These are phyloP conservation scores for Hypoxylon intermedium DNA, from an alignment of 495 filamentous ascomycete species.

Conservation along the genomic window DNA sequence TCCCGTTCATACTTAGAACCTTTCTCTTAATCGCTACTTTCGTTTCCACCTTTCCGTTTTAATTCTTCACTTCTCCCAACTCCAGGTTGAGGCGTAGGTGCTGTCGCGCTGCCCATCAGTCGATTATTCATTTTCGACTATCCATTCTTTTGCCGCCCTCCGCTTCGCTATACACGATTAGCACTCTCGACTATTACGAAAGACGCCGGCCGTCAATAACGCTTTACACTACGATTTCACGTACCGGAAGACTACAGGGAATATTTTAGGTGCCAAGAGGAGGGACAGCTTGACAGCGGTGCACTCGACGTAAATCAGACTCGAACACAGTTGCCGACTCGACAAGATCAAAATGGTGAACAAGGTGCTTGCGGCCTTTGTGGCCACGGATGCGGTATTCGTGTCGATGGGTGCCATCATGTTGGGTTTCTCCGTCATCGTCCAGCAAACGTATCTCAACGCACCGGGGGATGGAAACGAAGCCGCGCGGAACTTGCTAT, in stretches of 20 bases:
- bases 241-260: constrained; percentile 29
- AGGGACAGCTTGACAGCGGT: constrained; percentile 10
- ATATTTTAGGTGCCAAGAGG: constrained; percentile 18
- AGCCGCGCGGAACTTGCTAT: constrained; percentile 69
- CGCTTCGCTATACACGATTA: constrained; percentile 30
- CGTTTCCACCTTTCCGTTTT: constrained; percentile 45
- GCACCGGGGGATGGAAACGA: constrained; percentile 55
- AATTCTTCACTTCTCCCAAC: constrained; percentile 28
- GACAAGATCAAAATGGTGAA: constrained; percentile 56
- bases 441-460: constrained; percentile 58
- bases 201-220: constrained; percentile 59
- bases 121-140: constrained; percentile 40
- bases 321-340: neutral
- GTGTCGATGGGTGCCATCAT: constrained; percentile 68
- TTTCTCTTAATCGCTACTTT: constrained; percentile 53
- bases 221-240: constrained; percentile 20
- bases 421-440: constrained; percentile 66
- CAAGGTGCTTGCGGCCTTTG: constrained; percentile 64
- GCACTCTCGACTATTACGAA: constrained; percentile 32
- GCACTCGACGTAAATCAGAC: too few relatives aligned
- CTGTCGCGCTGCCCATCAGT: constrained; percentile 38
- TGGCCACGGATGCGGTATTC: constrained; percentile 66
- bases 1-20: constrained; percentile 40
- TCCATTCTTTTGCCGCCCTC: constrained; percentile 45
- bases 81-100: constrained; percentile 38